Conservation (phyloP, 1,139 yeast species). For the Lodderomyces metapsilosis region DNA sequence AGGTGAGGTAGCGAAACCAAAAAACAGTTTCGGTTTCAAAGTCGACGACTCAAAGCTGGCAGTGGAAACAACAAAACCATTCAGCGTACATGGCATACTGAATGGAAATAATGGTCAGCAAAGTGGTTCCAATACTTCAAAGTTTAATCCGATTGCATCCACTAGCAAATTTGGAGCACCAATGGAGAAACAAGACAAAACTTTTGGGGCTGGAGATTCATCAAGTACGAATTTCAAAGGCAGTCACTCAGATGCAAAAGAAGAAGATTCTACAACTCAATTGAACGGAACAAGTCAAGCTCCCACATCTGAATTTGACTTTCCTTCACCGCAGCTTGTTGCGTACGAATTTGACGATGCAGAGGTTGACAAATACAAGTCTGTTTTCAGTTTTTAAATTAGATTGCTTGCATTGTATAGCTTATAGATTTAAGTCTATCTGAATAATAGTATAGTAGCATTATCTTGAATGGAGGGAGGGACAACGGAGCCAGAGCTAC, state of each 20-base stretch:
- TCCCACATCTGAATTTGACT: constrained; percentile 13
- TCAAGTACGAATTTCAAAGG: constrained; percentile 1
- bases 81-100: too few species aligned
- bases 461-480: too few species aligned
- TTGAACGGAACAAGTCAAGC: not conserved
- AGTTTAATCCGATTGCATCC: too few species aligned
- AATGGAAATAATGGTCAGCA: too few species aligned
- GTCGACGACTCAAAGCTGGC: too few species aligned
- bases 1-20: too few species aligned
- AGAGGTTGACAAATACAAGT: constrained; percentile 29
- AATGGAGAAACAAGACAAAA: not conserved
- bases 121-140: too few species aligned
- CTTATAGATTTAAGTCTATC: not conserved
- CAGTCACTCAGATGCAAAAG: not conserved
- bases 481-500: too few species aligned
- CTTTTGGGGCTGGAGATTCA: not conserved
- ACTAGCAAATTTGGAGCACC: not conserved
- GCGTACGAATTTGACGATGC: constrained; percentile 22
- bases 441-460: too few species aligned
- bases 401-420: not conserved
- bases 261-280: not conserved
- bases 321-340: constrained; percentile 30
- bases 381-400: constrained; percentile 25
- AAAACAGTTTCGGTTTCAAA: too few species aligned
- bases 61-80: too few species aligned